phyloP scores from a whole-genome alignment of 345 rosid genomes.

The Lepidium sativum region DNA sequence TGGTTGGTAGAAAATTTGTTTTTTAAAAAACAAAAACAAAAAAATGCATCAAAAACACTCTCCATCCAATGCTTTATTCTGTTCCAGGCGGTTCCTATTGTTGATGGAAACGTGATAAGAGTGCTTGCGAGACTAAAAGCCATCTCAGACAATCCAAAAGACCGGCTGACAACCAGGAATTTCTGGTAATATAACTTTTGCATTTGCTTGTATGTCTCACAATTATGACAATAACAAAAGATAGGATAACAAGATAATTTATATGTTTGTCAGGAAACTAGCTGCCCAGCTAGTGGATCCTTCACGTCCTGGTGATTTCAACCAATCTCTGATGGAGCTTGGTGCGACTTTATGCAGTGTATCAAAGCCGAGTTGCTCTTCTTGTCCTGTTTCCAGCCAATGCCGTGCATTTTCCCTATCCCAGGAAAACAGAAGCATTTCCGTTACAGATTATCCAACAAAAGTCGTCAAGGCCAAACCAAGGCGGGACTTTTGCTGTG shows the following conservation, averaged over 20 bases:
- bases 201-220: not conserved
- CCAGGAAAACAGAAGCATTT: constrained; percentile 33
- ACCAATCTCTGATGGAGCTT: constrained; percentile 93
- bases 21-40: too few species aligned
- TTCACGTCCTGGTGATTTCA: constrained; percentile 80
- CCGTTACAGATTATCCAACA: constrained; percentile 68
- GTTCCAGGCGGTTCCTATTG: constrained; percentile 60
- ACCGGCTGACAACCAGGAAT: constrained; percentile 40
- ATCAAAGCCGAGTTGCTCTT: constrained; percentile 57
- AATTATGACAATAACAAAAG: not conserved
- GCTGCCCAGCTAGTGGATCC: constrained; percentile 88
- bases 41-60: too few species aligned
- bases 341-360: constrained; percentile 89
- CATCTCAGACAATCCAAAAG: constrained; percentile 80
- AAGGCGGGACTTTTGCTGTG: constrained; percentile 59
- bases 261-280: constrained; percentile 46
- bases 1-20: too few species aligned
- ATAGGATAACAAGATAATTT: not conserved
- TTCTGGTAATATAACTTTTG: constrained; percentile 53
- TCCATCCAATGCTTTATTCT: not conserved
- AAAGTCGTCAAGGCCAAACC: constrained; percentile 64
- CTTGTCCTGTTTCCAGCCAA: constrained; percentile 70
- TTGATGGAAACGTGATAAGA: constrained; percentile 70
- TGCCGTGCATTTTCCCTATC: constrained; percentile 60
- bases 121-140: constrained; percentile 73